These are phyloP conservation scores for Arthrobotrys iridis DNA, from an alignment of 2,329 filamentous ascomycete genomes.

Conservation along the genomic window DNA sequence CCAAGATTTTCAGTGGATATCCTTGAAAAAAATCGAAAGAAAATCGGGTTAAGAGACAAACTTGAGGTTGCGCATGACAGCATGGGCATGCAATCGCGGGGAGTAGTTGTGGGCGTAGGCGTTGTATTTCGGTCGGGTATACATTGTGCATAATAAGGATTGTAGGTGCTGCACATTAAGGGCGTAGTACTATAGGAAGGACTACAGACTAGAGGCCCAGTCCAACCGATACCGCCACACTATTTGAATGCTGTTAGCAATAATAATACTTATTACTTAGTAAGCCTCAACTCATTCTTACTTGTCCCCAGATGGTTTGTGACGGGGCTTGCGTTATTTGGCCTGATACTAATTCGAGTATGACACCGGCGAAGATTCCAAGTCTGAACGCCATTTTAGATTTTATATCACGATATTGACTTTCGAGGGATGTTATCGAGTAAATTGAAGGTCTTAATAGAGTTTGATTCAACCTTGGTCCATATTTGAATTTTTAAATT, in stretches of 20 bases:
- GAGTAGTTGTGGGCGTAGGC: background rate
- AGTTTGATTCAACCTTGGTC: too few species aligned
- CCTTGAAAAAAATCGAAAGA: background rate
- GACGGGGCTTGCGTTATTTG: background rate
- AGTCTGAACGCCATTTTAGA: background rate
- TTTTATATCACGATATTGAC: too few species aligned
- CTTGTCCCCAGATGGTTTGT: background rate
- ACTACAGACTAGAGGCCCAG: background rate
- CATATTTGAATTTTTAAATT: too few species aligned
- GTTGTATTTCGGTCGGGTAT: background rate
- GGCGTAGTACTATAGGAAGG: background rate
- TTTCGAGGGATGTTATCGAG: too few species aligned
- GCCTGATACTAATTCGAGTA: background rate
- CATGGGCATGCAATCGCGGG: constrained; percentile 7
- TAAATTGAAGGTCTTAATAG: too few species aligned
- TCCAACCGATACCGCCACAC: constrained; percentile 4
- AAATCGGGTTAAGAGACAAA: background rate
- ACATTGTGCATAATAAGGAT: constrained; percentile 13
- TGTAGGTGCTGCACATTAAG: background rate
- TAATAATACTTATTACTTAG: too few species aligned
- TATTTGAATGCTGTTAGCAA: background rate
- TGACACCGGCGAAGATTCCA: background rate
- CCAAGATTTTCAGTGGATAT: background rate
- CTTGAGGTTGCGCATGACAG: constrained; percentile 1
- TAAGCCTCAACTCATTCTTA: too few species aligned